Evolutionary conservation across 2,329 filamentous ascomycete genomes (phyloP), one percentile per base, ranked within the genome.

Genomic region (Chalaropsis thielavioides): DNA sequence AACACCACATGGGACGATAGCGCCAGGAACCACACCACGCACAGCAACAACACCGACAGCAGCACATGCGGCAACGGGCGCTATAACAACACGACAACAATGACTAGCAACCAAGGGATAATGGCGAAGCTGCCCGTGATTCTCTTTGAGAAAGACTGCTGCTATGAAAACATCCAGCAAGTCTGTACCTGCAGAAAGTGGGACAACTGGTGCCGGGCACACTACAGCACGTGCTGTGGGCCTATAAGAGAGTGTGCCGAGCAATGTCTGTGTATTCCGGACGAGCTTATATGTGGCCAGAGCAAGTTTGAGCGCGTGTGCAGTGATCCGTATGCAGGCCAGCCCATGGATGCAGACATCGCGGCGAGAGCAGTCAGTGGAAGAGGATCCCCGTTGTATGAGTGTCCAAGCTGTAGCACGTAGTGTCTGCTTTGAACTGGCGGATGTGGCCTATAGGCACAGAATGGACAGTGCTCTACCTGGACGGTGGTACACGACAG

Each of bases 181-280:
- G 49, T 65, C 17, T 65, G 63, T 44, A 62, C 41, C 6, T 65
- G 63, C 35, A 54, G 43, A 49, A 60, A 46, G 7, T 59, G 60
- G 19, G 63, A 65, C 27, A 43, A 65, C 15, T 65, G 63, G 63
- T 65, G 63, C 15, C 58, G 63, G 5, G 40, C 54, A 2, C 63
- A 49, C 22, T 65, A 43, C 43, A 65, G 63, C n/a, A 49, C 40
- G n/a, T 65, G 63, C 15, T 65, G 63, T 8, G 63, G 63, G 17
- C 63, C 63, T 17, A 31, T 65, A 5, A 54, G 54, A n/a, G 31
- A 61, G 35, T 65, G 63, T 46, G 63, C 63, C 3, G 63, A 65
- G 43, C 58, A 65, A 15, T 65, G 63, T 43, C 22, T 65, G 38
- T 65, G 63, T 43, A 54, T 65, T 13, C 63, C 63, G 2, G 58